Conservation (phyloP, 495 filamentous ascomycete genomes). For the Rhizodiscina lignyota region DNA sequence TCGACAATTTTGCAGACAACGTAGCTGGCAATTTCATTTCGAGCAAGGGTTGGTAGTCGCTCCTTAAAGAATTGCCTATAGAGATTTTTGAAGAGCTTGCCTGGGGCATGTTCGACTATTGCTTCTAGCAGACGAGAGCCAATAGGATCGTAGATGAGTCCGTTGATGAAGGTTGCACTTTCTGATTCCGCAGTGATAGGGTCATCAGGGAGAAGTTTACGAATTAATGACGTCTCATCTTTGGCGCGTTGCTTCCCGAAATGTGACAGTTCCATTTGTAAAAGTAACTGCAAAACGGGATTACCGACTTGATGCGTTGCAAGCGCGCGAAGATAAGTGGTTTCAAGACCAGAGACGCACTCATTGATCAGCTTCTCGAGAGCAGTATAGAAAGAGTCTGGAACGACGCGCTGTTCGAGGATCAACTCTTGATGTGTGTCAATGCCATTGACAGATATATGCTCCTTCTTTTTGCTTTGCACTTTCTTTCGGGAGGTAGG, state of each 20-base stretch:
- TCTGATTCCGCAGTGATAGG: slow-evolving; percentile 38
- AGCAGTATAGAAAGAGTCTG: slow-evolving; percentile 56
- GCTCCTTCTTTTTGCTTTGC: slow-evolving; percentile 81
- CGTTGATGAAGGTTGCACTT: slow-evolving; percentile 57
- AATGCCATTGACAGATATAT: slow-evolving; percentile 35
- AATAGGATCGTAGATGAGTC: slow-evolving; percentile 72
- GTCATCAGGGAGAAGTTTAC: slow-evolving; percentile 47
- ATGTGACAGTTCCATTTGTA: slow-evolving; percentile 66
- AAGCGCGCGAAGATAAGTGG: slow-evolving; percentile 57
- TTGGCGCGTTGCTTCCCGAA: slow-evolving; percentile 46
- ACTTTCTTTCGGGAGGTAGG: slow-evolving; percentile 49
- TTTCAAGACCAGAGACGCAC: slow-evolving; percentile 50
- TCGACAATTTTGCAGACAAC: slow-evolving; percentile 66
- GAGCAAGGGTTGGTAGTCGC: slow-evolving; percentile 56
- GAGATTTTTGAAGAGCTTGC: slow-evolving; percentile 74
- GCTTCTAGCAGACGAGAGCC: slow-evolving; percentile 82
- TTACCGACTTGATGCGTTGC: slow-evolving; percentile 81
- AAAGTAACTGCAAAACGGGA: slow-evolving; percentile 69
- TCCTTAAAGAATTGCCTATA: slow-evolving; percentile 59
- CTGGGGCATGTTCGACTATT: slow-evolving; percentile 61
- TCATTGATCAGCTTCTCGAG: slow-evolving; percentile 64
- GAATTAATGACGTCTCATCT: slow-evolving; percentile 42
- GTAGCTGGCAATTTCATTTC: slow-evolving; percentile 80
- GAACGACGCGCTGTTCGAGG: slow-evolving; percentile 36
- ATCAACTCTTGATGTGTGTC: slow-evolving; percentile 18